A percentile compares a stretch with the other conserved stretches of the same genome.
phyloP scores from a whole-genome alignment of 345 rosid species.

The Capsella bursapastoris region DNA sequence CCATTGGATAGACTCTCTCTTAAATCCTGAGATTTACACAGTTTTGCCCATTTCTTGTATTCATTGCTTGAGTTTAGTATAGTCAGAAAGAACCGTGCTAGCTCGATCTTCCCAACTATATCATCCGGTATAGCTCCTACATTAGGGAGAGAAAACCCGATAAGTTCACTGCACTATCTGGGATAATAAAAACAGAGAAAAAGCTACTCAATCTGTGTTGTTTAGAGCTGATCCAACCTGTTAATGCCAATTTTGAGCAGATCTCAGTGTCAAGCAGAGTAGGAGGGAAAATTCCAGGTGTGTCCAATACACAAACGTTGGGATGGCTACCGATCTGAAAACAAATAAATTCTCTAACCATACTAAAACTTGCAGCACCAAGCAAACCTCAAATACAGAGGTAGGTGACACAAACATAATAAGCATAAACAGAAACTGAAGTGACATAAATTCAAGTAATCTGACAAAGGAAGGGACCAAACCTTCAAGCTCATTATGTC shows the following conservation, averaged over 20 bases:
- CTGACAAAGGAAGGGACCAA: background rate
- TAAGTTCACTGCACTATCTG: background rate
- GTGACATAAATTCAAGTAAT: background rate
- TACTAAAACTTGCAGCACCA: background rate
- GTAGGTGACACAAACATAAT: background rate
- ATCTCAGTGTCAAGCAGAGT: constrained; percentile 54
- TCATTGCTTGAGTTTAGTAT: constrained; percentile 61
- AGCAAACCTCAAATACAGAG: background rate
- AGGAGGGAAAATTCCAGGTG: constrained; percentile 84
- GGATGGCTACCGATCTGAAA: constrained; percentile 86
- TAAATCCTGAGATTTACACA: constrained; percentile 39
- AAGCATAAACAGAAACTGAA: background rate
- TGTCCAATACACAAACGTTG: constrained; percentile 72
- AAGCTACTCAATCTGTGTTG: background rate
- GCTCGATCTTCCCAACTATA: constrained; percentile 58
- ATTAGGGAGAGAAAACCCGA: background rate
- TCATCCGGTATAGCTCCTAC: constrained; percentile 69
- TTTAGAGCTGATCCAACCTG: constrained; percentile 55
- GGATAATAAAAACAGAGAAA: background rate
- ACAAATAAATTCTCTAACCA: background rate
- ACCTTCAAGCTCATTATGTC: constrained; percentile 90
- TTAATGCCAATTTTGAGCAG: constrained; percentile 77
- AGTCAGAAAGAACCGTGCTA: constrained; percentile 63
- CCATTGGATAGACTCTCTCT: constrained; percentile 34
- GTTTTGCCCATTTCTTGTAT: constrained; percentile 72